Conservation (phyloP, 495 filamentous ascomycete species). For the Neohortaea acidophila region DNA sequence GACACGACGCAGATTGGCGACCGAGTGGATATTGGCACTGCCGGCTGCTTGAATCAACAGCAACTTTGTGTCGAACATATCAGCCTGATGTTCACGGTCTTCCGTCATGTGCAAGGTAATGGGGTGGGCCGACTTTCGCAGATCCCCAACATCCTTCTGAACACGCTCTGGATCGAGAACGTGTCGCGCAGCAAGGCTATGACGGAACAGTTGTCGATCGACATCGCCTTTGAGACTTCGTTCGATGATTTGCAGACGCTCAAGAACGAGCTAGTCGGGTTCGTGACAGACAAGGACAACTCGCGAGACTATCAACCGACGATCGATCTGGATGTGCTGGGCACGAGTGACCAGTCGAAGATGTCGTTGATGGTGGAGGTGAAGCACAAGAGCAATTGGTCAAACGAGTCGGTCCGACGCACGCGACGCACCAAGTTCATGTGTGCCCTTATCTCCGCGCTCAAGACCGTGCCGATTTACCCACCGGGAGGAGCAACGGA, state of each 20-base stretch:
- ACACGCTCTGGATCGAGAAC: constrained; percentile 86
- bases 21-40: constrained; percentile 58
- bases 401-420: constrained; percentile 71
- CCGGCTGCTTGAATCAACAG: constrained; percentile 30
- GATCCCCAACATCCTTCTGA: constrained; percentile 80
- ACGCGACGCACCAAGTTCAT: constrained; percentile 88
- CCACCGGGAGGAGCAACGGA: constrained; percentile 60
- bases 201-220: constrained; percentile 69
- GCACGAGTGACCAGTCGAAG: constrained; percentile 78
- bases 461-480: constrained; percentile 77
- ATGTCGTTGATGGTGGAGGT: constrained; percentile 69
- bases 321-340: constrained; percentile 57
- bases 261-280: constrained; percentile 62
- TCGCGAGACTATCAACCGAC: constrained; percentile 80
- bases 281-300: constrained; percentile 78
- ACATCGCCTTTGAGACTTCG: constrained; percentile 66
- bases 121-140: constrained; percentile 71
- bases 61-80: constrained; percentile 82
- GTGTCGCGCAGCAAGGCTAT: constrained; percentile 78
- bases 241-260: constrained; percentile 78
- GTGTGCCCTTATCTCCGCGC: constrained; percentile 75
- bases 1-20: no score
- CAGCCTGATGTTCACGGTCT: constrained; percentile 84
- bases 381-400: constrained; percentile 89
- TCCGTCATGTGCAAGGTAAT: constrained; percentile 47